phyloP scores from a whole-genome alignment of 1,284 basidiomycete species.

The Jaminaea rosea region DNA sequence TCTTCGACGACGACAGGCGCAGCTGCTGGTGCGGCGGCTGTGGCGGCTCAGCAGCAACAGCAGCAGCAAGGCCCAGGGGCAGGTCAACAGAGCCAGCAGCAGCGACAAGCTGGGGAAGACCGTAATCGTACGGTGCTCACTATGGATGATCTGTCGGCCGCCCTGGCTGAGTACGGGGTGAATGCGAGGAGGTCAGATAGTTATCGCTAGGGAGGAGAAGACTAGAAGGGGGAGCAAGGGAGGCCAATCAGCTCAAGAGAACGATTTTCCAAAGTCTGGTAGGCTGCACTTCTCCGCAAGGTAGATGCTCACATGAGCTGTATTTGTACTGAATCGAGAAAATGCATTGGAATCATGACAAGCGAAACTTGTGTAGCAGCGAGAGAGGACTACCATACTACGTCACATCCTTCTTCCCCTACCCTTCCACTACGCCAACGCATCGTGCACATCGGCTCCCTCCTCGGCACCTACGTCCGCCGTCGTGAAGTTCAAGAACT shows the following conservation, averaged over 20 bases:
- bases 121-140: slow-evolving; percentile 91
- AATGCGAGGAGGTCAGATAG: slow-evolving; percentile 41
- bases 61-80: neutral
- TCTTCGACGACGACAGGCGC: slow-evolving; percentile 37
- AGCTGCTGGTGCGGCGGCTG: slow-evolving; percentile 2
- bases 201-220: slow-evolving; percentile 40
- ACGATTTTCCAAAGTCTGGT: too few relatives aligned
- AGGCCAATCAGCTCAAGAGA: too few relatives aligned
- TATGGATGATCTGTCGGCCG: slow-evolving; percentile 91
- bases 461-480: slow-evolving; percentile 17
- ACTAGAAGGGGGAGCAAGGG: too few relatives aligned
- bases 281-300: too few relatives aligned
- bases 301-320: too few relatives aligned
- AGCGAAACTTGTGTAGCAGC: too few relatives aligned
- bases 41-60: slow-evolving; percentile 4
- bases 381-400: too few relatives aligned
- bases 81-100: too few relatives aligned
- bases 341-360: too few relatives aligned
- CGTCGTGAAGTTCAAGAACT: slow-evolving; percentile 44
- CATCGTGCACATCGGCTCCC: slow-evolving; percentile 38
- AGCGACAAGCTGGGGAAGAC: slow-evolving; percentile 49
- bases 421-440: slow-evolving; percentile 20
- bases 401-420: neutral
- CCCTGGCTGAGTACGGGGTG: slow-evolving; percentile 79
- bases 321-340: too few relatives aligned